These are phyloP conservation scores for Calocera cornea DNA, from an alignment of 768 basidiomycete species.

Conservation along the genomic window DNA sequence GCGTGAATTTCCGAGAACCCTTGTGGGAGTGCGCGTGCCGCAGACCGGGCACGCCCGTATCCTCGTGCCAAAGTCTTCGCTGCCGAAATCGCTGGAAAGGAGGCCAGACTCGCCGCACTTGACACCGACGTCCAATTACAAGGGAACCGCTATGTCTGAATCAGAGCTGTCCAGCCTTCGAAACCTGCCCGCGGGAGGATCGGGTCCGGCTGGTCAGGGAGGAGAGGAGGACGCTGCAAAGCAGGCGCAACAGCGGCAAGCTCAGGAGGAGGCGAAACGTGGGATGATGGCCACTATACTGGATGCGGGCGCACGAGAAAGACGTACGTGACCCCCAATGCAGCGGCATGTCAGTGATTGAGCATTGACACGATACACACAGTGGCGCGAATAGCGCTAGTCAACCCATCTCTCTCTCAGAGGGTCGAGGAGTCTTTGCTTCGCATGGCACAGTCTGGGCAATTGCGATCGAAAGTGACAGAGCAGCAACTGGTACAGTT, in stretches of 20 bases:
- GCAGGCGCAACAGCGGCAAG: constrained; percentile 42
- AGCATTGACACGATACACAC: background rate
- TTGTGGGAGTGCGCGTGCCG: background rate
- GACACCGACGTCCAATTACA: no score
- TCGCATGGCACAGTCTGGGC: constrained; percentile 73
- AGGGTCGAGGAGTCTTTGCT: constrained; percentile 68
- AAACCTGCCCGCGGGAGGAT: background rate
- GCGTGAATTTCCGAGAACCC: background rate
- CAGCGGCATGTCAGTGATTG: no score
- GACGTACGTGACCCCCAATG: constrained; percentile 39
- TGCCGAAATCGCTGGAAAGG: background rate
- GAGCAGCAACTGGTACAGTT: constrained; percentile 75
- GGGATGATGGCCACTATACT: constrained; percentile 68
- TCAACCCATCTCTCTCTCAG: constrained; percentile 65
- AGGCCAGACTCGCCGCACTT: background rate
- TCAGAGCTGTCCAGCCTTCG: background rate
- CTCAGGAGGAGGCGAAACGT: constrained; percentile 51
- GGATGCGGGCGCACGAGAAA: constrained; percentile 64
- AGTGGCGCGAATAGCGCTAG: constrained; percentile 82
- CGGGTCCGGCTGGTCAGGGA: background rate
- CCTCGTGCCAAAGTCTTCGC: background rate
- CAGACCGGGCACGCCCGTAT: no score
- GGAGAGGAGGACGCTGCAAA: constrained; percentile 34
- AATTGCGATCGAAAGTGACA: constrained; percentile 58
- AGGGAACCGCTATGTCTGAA: background rate